Evolutionary conservation across 2,329 filamentous ascomycete genomes (phyloP).

Genomic region (Dactylellina drechsleri): DNA sequence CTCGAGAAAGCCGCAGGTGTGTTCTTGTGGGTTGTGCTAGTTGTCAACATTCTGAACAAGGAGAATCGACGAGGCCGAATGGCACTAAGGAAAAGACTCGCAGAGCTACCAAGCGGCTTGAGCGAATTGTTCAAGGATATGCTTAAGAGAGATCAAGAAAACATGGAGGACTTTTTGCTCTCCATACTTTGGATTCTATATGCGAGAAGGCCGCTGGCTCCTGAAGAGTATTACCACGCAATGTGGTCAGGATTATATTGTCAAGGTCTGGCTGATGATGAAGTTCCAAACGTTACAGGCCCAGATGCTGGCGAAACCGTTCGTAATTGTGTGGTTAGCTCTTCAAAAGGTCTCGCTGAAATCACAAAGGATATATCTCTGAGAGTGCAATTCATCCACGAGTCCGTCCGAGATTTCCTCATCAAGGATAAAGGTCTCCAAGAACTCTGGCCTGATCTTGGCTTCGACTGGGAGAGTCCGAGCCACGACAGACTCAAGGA

Average conservation of each 20-base stretch:
- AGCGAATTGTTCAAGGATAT: constrained; percentile 67
- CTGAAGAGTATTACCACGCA: constrained; percentile 54
- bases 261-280: constrained; percentile 19
- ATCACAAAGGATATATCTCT: constrained; percentile 55
- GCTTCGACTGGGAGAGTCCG: constrained; percentile 29
- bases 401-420: constrained; percentile 61
- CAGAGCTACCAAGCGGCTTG: constrained; percentile 60
- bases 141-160: constrained; percentile 64
- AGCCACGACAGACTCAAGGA: constrained; percentile 64
- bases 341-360: constrained; percentile 60
- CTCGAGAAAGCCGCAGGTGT: constrained; percentile 57
- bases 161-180: constrained; percentile 62
- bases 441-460: constrained; percentile 42
- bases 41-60: constrained; percentile 63
- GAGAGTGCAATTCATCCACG: constrained; percentile 61
- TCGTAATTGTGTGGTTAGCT: constrained; percentile 56
- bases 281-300: constrained; percentile 23
- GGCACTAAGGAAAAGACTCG: constrained; percentile 59
- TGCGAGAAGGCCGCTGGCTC: constrained; percentile 52
- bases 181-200: constrained; percentile 42
- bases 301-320: constrained; percentile 25
- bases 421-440: constrained; percentile 58
- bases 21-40: constrained; percentile 59
- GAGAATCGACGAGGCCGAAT: constrained; percentile 60
- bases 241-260: constrained; percentile 39